A percentile compares a stretch with the other conserved stretches of the same genome.
These are phyloP conservation scores for Monosporascus sp. DNA, from an alignment of 2,329 filamentous ascomycete species.

Conservation along the genomic window DNA sequence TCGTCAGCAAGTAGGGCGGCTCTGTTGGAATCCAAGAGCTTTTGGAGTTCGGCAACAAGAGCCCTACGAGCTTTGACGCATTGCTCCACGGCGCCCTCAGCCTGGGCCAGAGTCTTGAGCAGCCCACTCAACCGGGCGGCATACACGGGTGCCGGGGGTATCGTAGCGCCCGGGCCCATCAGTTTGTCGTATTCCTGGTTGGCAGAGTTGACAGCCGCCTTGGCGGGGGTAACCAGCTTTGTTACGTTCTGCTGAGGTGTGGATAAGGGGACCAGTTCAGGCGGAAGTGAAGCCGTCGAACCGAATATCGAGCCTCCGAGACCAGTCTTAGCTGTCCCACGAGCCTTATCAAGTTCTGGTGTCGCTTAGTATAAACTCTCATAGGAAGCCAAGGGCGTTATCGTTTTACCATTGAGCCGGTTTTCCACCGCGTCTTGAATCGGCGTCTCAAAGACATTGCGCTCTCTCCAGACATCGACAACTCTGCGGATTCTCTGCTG, in stretches of 20 bases:
- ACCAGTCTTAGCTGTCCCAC: constrained; percentile 46
- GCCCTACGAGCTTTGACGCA: constrained; percentile 79
- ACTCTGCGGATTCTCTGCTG: constrained; percentile 85
- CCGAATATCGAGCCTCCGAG: constrained; percentile 64
- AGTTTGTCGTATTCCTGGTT: constrained; percentile 81
- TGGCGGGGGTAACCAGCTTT: constrained; percentile 66
- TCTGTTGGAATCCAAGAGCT: constrained; percentile 71
- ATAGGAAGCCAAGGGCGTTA: constrained; percentile 9
- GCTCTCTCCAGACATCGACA: constrained; percentile 88
- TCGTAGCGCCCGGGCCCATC: constrained; percentile 61
- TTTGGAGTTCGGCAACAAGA: constrained; percentile 76
- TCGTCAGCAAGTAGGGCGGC: constrained; percentile 67
- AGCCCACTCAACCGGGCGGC: constrained; percentile 84
- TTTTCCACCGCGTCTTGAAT: constrained; percentile 79
- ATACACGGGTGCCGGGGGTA: constrained; percentile 82
- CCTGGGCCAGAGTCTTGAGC: constrained; percentile 82
- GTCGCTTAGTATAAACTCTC: constrained; percentile 6
- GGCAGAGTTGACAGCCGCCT: constrained; percentile 63
- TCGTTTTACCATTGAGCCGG: constrained; percentile 66
- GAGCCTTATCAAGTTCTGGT: constrained; percentile 59
- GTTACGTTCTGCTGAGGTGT: constrained; percentile 67
- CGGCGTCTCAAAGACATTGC: constrained; percentile 74
- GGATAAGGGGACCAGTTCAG: constrained; percentile 73
- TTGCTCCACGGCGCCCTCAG: constrained; percentile 84
- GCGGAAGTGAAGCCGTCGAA: constrained; percentile 55